A percentile compares a stretch with the other conserved stretches of the same genome.
Conservation (phyloP, 371 early-diverging fungal genomes). For the Mortierella sp. region DNA sequence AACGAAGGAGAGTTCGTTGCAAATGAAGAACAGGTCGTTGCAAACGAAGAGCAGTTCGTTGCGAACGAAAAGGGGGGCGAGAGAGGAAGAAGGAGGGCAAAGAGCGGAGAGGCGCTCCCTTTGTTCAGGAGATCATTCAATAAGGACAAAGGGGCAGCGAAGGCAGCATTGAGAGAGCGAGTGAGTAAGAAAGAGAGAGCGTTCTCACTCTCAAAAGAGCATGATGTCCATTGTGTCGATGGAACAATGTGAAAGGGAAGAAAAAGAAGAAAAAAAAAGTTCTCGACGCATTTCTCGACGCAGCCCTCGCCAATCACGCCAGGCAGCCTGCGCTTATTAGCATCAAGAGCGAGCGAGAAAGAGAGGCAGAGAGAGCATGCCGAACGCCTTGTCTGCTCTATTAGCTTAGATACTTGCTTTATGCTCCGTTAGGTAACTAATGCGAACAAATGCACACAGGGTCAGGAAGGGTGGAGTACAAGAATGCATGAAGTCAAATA, state of each 20-base stretch:
- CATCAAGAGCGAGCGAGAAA: neutral
- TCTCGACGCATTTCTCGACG: neutral
- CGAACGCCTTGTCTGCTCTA: neutral
- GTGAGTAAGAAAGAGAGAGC: neutral
- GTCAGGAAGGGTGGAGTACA: too few species aligned
- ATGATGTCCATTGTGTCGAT: too few species aligned
- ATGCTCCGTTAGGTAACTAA: conserved; percentile 1
- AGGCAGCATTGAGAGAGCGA: neutral
- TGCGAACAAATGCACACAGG: neutral
- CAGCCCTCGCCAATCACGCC: neutral
- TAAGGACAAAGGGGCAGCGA: neutral
- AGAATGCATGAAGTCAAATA: too few species aligned
- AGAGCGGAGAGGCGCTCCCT: neutral
- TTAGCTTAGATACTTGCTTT: neutral
- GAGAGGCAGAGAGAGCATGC: neutral
- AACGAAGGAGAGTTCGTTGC: neutral
- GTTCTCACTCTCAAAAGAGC: neutral
- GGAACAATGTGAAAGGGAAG: neutral
- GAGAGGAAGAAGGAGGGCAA: neutral
- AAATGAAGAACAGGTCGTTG: too few species aligned
- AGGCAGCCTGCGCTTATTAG: neutral
- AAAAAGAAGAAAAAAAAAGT: neutral
- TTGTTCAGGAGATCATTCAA: neutral
- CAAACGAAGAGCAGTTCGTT: too few species aligned
- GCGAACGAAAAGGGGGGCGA: neutral